Evolutionary conservation across 805 yeast species (phyloP), one percentile per base, ranked within the genome.

Genomic region (Kuraishia cidri): DNA sequence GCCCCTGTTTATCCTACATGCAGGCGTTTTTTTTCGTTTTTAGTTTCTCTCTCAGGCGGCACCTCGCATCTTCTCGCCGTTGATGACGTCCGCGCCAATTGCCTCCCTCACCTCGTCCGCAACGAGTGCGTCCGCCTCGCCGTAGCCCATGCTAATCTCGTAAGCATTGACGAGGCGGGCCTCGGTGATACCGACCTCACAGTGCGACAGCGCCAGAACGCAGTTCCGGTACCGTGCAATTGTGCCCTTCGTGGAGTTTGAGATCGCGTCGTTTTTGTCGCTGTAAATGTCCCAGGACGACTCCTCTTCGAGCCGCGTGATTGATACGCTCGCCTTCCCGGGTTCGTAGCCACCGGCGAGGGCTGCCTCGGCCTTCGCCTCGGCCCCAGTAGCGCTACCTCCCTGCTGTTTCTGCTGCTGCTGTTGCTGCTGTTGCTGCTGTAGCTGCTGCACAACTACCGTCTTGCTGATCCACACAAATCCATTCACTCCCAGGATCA

Each of bases 211-310:
- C 0, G 94, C 90, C 47, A 74, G 72, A 32, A 92, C 65, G 42
- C 92, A 88, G 53, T 86, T 86, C 32, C 80, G 72, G 54, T 92
- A 92, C 40, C 97, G 66, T 2, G 94, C 70, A 21, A 92, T 88
- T 6, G 86, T 80, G 38, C 69, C 72, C 42, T 90, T 72, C 12
- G 75, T 65, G 12, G 71, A 62, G 19, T 65, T 57, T 5, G 82
- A 61, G 14, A 92, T 77, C n/a, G 56, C 47, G 14, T 86, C 95
- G 51, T 92, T 94, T 37, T 72, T 70, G 56, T 94, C 97, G 33
- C 90, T 78, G 60, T 92, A 92, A 26, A 92, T 90, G 51, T 88
- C 95, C 92, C 94, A 79, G 1, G 96, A 81, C 19, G 94, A 79
- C 34, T 66, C 64, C 48, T 88, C 96, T 52, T 88, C 96, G 30